Conservation (phyloP, 257 asterid genomes). For the Osmanthus fragrans region DNA sequence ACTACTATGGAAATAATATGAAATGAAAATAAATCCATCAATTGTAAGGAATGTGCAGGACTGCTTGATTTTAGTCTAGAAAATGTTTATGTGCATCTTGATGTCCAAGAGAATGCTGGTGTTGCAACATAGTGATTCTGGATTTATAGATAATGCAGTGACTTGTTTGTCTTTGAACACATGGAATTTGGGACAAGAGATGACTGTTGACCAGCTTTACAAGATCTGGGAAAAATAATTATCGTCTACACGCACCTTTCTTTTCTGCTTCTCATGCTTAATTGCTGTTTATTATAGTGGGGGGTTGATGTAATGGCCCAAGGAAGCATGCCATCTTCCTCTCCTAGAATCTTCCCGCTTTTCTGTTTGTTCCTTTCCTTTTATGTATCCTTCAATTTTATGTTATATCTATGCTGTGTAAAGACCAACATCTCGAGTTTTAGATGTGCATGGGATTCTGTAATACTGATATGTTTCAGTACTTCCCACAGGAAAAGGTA, state of each 20-base stretch:
- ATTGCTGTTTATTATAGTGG: background rate
- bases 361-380: background rate
- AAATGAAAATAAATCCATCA: too few species aligned
- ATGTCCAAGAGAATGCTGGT: too few species aligned
- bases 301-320: background rate
- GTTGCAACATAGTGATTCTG: too few species aligned
- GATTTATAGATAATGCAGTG: background rate
- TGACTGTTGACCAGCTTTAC: background rate
- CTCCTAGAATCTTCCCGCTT: background rate
- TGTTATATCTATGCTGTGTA: background rate
- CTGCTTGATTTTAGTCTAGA: too few species aligned
- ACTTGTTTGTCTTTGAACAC: background rate
- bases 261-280: background rate
- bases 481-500: constrained; percentile 69
- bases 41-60: too few species aligned
- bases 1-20: too few species aligned
- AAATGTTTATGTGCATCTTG: too few species aligned
- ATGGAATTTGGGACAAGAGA: background rate
- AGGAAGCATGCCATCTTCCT: constrained; percentile 2
- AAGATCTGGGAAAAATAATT: background rate
- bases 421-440: background rate
- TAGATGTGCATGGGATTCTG: background rate
- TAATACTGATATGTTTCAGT: constrained; percentile 1
- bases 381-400: background rate
- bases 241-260: background rate